Percentiles rank a stretch among this genome's conserved stretches.
phyloP scores from a whole-genome alignment of 2,329 filamentous ascomycete genomes.

The Hymenoscyphus salicellus region DNA sequence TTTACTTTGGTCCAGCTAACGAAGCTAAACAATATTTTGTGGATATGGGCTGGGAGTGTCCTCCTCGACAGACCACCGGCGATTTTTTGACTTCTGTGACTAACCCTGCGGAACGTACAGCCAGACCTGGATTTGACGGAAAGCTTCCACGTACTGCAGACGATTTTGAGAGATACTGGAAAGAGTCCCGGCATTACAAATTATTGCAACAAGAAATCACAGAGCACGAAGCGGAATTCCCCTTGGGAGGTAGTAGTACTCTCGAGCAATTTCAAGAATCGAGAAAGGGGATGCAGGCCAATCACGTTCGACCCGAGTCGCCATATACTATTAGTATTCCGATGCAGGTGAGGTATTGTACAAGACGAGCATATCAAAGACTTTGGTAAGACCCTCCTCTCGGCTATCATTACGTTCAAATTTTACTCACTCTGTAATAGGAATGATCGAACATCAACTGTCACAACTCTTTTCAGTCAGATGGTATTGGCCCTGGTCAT shows the following conservation, averaged over 20 bases:
- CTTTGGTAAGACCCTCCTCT: slow-evolving; percentile 44
- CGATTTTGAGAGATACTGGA: slow-evolving; percentile 54
- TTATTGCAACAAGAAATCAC: slow-evolving; percentile 46
- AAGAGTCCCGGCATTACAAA: slow-evolving; percentile 44
- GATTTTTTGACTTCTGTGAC: slow-evolving; percentile 80
- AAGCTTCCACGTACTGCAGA: slow-evolving; percentile 54
- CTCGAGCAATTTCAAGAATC: slow-evolving; percentile 41
- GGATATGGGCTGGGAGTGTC: slow-evolving; percentile 68
- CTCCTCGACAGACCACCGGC: slow-evolving; percentile 49
- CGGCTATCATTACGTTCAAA: background rate
- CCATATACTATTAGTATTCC: slow-evolving; percentile 78
- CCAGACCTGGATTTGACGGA: slow-evolving; percentile 55
- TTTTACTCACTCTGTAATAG: background rate
- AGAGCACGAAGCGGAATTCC: slow-evolving; percentile 48
- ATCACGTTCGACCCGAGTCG: slow-evolving; percentile 61
- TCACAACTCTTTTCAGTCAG: slow-evolving; percentile 43
- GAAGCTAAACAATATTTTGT: slow-evolving; percentile 68
- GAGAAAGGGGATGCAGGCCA: slow-evolving; percentile 42
- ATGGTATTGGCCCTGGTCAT: slow-evolving; percentile 51
- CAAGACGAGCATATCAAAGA: slow-evolving; percentile 76
- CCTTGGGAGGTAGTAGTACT: slow-evolving; percentile 34
- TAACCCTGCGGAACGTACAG: slow-evolving; percentile 56
- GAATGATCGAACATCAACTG: slow-evolving; percentile 70
- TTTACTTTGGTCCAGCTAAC: slow-evolving; percentile 67
- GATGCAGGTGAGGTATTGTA: slow-evolving; percentile 76